These are phyloP conservation scores for Fagopyrum homotropicum DNA, from an alignment of 148 eudicot species.

Conservation along the genomic window DNA sequence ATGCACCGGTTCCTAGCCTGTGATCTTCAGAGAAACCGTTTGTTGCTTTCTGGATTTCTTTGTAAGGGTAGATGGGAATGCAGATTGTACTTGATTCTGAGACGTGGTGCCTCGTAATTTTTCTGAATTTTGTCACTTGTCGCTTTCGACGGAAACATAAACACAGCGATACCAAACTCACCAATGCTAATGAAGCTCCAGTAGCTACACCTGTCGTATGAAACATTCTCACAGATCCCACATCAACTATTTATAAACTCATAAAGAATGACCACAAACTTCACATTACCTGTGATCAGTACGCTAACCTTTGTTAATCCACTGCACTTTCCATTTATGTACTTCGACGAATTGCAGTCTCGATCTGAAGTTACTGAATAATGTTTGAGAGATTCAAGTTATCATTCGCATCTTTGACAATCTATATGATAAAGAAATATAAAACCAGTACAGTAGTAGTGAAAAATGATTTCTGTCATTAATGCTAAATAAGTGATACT, in stretches of 20 bases:
- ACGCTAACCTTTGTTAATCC: slow-evolving; percentile 1
- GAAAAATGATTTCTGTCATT: not conserved
- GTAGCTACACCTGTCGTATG: slow-evolving; percentile 32
- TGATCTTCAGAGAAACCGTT: slow-evolving; percentile 47
- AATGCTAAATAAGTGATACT: not conserved
- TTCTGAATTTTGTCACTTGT: not conserved
- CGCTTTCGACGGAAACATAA: slow-evolving; percentile 21
- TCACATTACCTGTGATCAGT: not conserved
- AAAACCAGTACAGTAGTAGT: not conserved
- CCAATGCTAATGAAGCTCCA: slow-evolving; percentile 30
- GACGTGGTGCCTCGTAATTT: not conserved
- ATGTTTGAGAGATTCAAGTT: not conserved
- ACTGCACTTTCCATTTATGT: slow-evolving; percentile 7
- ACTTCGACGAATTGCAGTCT: not conserved
- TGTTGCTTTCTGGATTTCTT: slow-evolving; percentile 55
- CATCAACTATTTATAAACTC: too few relatives aligned
- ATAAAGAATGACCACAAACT: not conserved
- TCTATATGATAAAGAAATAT: too few relatives aligned
- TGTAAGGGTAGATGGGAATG: slow-evolving; percentile 49
- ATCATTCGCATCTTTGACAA: too few relatives aligned
- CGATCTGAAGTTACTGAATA: not conserved
- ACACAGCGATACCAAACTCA: slow-evolving; percentile 27
- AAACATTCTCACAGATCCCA: not conserved
- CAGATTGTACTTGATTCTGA: slow-evolving; percentile 32
- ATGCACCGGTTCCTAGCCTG: slow-evolving; percentile 49